These are phyloP conservation scores for Podospora australis DNA, from an alignment of 495 filamentous ascomycete species.

Conservation along the genomic window DNA sequence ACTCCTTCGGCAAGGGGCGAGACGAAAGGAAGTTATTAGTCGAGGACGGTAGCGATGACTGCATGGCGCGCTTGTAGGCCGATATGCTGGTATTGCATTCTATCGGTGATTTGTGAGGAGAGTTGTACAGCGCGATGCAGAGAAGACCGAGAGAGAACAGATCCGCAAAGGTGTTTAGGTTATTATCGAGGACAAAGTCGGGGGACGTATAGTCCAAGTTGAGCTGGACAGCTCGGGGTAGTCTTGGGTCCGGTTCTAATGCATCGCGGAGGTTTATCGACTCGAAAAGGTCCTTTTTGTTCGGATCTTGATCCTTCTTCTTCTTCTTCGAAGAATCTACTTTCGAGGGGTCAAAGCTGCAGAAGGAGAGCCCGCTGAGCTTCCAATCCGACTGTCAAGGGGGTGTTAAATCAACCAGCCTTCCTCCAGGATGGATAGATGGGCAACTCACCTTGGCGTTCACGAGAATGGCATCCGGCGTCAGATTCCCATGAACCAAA, in stretches of 20 bases:
- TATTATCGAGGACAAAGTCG: constrained; percentile 85
- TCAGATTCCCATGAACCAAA: constrained; percentile 88
- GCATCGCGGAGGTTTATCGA: constrained; percentile 76
- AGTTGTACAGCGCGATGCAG: constrained; percentile 86
- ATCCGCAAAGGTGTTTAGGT: constrained; percentile 72
- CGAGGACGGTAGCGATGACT: constrained; percentile 64
- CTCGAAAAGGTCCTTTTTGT: too few relatives aligned
- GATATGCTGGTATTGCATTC: constrained; percentile 70
- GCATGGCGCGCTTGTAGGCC: constrained; percentile 75
- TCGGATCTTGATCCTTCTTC: too few relatives aligned
- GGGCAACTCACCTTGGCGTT: too few relatives aligned
- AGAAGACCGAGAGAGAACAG: constrained; percentile 90
- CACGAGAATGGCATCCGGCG: constrained; percentile 88
- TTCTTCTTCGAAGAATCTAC: too few relatives aligned
- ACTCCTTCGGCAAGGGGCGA: constrained; percentile 68
- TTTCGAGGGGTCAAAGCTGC: constrained; percentile 64
- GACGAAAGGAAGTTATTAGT: constrained; percentile 80
- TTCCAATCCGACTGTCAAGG: constrained; percentile 99
- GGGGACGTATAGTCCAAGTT: constrained; percentile 90
- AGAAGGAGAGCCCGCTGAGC: constrained; percentile 86
- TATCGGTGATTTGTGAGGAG: constrained; percentile 79
- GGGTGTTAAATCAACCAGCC: too few relatives aligned
- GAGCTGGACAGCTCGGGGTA: constrained; percentile 78
- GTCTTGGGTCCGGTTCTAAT: constrained; percentile 75
- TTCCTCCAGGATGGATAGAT: too few relatives aligned